Conservation (phyloP, 352 stramenopile species). For the Aphanomyces stellatus region DNA sequence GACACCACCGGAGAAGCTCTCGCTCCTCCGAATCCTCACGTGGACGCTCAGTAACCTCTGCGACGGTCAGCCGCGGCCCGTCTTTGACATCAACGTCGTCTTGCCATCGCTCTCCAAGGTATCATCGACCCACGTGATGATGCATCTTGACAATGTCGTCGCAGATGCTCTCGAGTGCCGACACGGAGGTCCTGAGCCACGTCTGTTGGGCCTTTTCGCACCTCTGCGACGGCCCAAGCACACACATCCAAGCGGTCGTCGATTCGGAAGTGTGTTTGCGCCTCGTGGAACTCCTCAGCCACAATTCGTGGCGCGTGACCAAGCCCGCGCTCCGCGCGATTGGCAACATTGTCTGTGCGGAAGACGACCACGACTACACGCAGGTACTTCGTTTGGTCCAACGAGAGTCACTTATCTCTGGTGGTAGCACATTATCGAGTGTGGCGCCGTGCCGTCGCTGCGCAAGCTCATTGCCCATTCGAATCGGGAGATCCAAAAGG, state of each 20-base stretch:
- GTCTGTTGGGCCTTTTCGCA: constrained; percentile 97
- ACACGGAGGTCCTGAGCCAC: constrained; percentile 92
- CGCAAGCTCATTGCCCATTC: constrained; percentile 90
- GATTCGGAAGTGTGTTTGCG: constrained; percentile 83
- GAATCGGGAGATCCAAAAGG: constrained; percentile 98
- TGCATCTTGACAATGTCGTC: neutral
- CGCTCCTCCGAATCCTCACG: constrained; percentile 84
- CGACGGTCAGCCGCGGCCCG: constrained; percentile 81
- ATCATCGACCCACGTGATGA: neutral
- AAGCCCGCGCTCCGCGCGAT: constrained; percentile 96
- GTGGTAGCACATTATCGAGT: constrained; percentile 95
- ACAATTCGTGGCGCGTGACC: constrained; percentile 92
- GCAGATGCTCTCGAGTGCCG: constrained; percentile 88
- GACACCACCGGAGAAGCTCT: constrained; percentile 69
- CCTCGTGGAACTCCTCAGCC: constrained; percentile 90
- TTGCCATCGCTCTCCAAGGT: constrained; percentile 76
- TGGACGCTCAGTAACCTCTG: constrained; percentile 92
- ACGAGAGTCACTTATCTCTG: constrained; percentile 25
- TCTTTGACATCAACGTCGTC: constrained; percentile 86
- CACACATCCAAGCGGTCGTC: constrained; percentile 94
- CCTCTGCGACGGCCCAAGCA: constrained; percentile 94
- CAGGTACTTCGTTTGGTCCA: constrained; percentile 36
- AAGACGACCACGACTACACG: constrained; percentile 90
- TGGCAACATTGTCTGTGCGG: constrained; percentile 98
- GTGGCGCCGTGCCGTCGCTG: constrained; percentile 90